Percentiles rank a stretch among this genome's conserved stretches.
Conservation (phyloP, 768 basidiomycete species). For the Suillus subluteus region DNA sequence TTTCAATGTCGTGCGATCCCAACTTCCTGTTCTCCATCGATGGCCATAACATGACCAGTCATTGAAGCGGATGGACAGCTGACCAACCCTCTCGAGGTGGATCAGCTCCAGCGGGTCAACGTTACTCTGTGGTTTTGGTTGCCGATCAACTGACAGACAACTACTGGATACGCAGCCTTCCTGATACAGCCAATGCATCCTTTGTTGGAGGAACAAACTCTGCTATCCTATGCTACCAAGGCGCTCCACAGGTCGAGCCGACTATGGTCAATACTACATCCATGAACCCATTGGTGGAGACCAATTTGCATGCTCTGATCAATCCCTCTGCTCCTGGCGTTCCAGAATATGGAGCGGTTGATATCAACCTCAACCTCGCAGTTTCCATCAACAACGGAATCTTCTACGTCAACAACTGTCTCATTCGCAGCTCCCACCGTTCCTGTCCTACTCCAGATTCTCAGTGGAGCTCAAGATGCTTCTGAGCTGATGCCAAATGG, state of each 20-base stretch:
- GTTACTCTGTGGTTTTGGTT: conserved; percentile 34
- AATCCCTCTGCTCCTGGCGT: conserved; percentile 42
- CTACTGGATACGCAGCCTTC: conserved; percentile 53
- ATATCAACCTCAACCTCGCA: conserved; percentile 38
- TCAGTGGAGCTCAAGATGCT: conserved; percentile 42
- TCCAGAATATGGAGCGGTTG: conserved; percentile 41
- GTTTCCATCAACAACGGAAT: conserved; percentile 11
- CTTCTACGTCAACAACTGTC: conserved; percentile 19
- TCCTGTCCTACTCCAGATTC: no score
- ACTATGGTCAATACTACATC: conserved; percentile 34
- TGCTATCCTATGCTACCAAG: conserved; percentile 53
- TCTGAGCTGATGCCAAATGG: conserved; percentile 27
- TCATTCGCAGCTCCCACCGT: conserved; percentile 33
- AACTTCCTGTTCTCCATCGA: conserved; percentile 50
- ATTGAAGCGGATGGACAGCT: conserved; percentile 52
- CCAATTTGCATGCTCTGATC: conserved; percentile 26
- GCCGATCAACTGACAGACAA: conserved; percentile 39
- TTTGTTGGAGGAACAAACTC: conserved; percentile 50
- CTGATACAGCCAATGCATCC: conserved; percentile 22
- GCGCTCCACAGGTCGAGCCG: conserved; percentile 42
- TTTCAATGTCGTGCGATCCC: conserved; percentile 45
- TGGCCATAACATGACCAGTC: conserved; percentile 45
- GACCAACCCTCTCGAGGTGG: conserved; percentile 43
- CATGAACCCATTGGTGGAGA: conserved; percentile 35
- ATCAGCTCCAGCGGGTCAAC: conserved; percentile 42